Conservation (phyloP, 2,329 filamentous ascomycete genomes). For the Pseudocercospora eumusae region DNA sequence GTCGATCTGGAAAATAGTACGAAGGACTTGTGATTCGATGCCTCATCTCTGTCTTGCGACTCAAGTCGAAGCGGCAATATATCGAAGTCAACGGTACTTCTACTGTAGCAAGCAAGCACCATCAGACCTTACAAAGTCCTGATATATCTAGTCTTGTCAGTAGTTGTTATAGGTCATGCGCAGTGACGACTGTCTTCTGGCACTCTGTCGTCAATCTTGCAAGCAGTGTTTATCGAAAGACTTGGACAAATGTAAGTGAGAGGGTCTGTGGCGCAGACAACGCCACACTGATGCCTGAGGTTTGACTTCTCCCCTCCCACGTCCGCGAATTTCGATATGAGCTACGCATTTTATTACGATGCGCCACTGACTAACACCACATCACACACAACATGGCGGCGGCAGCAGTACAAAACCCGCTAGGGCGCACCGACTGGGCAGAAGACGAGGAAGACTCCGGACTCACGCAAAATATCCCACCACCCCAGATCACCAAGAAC, state of each 20-base stretch:
- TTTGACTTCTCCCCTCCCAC: background rate
- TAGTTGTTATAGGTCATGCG: conserved; percentile 7
- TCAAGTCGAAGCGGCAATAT: background rate
- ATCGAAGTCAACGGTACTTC: conserved; percentile 5
- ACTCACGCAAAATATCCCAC: conserved; percentile 73
- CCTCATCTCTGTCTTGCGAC: background rate
- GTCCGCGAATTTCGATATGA: background rate
- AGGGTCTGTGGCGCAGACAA: background rate
- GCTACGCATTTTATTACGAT: background rate
- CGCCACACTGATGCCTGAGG: background rate
- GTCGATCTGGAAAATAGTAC: background rate
- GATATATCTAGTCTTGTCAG: background rate
- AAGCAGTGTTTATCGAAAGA: background rate
- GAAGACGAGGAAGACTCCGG: conserved; percentile 77
- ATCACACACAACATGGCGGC: conserved; percentile 30
- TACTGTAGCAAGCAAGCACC: background rate
- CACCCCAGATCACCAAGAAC: conserved; percentile 87
- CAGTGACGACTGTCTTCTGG: background rate
- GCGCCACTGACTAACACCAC: background rate
- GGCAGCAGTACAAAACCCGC: conserved; percentile 38
- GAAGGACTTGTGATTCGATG: background rate
- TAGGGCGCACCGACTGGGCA: conserved; percentile 76
- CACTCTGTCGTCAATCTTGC: background rate
- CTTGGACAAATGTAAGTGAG: background rate
- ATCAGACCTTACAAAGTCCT: background rate